Conservation (phyloP, 345 rosid genomes). For the Mallotus nudiflorus region DNA sequence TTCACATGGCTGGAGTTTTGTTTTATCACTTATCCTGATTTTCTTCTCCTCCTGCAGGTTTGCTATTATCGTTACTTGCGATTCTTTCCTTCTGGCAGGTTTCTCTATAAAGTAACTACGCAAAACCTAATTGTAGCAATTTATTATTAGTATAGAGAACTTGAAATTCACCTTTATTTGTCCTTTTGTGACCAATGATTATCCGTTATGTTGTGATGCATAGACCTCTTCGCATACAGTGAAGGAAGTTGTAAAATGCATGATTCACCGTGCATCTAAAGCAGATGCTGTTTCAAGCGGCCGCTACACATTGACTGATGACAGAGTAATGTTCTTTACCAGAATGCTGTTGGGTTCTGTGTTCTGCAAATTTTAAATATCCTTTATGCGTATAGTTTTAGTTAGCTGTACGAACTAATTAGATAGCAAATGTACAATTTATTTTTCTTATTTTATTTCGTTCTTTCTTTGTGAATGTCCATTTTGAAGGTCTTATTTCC, state of each 20-base stretch:
- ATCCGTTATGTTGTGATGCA: conserved; percentile 15
- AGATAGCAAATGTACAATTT: not conserved
- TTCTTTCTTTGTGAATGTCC: not conserved
- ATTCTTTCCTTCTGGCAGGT: conserved; percentile 86
- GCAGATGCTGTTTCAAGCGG: conserved; percentile 69
- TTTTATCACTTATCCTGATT: conserved; percentile 2
- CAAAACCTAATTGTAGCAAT: not conserved
- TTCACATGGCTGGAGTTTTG: not conserved
- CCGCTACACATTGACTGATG: conserved; percentile 69
- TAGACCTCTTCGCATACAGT: conserved; percentile 87
- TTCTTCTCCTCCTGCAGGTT: conserved; percentile 50
- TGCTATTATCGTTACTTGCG: conserved; percentile 90
- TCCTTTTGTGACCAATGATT: conserved; percentile 16
- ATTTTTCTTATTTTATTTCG: conserved; percentile 2
- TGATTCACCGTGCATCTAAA: conserved; percentile 80
- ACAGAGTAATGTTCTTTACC: conserved; percentile 50
- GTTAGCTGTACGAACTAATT: no score
- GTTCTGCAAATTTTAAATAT: not conserved
- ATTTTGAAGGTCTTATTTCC: conserved; percentile 3
- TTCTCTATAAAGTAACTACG: conserved; percentile 78
- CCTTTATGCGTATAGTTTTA: not conserved
- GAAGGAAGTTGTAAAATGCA: conserved; percentile 78
- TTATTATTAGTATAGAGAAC: not conserved
- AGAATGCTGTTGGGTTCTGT: not conserved
- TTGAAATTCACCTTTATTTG: not conserved